phyloP scores from a whole-genome alignment of 305 asterid genomes.

The Fraxinus sp. region DNA sequence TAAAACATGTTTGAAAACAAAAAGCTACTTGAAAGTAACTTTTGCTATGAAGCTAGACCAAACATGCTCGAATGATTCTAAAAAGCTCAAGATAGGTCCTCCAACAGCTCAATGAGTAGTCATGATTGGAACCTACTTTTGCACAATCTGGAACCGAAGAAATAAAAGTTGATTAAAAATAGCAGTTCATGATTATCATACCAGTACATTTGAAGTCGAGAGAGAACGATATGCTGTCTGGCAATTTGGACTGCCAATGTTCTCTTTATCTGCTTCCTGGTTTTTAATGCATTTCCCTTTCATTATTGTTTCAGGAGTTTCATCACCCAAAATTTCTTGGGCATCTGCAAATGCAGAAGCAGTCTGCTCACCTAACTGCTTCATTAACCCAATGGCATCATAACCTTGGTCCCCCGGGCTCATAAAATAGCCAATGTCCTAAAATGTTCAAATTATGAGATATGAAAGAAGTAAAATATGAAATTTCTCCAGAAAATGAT shows the following conservation, averaged over 20 bases:
- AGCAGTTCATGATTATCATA: constrained; percentile 27
- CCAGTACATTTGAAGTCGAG: constrained; percentile 50
- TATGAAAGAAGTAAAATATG: background rate
- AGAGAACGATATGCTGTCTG: constrained; percentile 20
- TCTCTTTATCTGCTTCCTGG: constrained; percentile 39
- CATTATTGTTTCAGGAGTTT: constrained; percentile 83
- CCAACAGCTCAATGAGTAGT: background rate
- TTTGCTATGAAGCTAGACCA: background rate
- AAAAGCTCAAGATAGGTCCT: background rate
- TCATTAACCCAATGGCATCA: constrained; percentile 91
- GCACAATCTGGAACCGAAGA: background rate
- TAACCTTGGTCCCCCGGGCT: constrained; percentile 82
- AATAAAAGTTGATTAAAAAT: background rate
- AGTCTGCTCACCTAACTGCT: constrained; percentile 87
- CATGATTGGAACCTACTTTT: background rate
- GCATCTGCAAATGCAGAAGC: constrained; percentile 91
- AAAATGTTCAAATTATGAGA: constrained; percentile 19
- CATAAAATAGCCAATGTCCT: constrained; percentile 82
- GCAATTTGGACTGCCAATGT: constrained; percentile 26
- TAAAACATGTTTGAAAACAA: background rate
- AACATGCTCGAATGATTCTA: background rate
- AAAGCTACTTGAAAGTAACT: background rate
- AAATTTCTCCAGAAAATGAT: background rate
- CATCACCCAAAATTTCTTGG: constrained; percentile 82
- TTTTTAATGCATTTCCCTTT: constrained; percentile 46